These are phyloP conservation scores for Teratosphaeriaceae sp. DNA, from an alignment of 2,329 filamentous ascomycete species.

Conservation along the genomic window DNA sequence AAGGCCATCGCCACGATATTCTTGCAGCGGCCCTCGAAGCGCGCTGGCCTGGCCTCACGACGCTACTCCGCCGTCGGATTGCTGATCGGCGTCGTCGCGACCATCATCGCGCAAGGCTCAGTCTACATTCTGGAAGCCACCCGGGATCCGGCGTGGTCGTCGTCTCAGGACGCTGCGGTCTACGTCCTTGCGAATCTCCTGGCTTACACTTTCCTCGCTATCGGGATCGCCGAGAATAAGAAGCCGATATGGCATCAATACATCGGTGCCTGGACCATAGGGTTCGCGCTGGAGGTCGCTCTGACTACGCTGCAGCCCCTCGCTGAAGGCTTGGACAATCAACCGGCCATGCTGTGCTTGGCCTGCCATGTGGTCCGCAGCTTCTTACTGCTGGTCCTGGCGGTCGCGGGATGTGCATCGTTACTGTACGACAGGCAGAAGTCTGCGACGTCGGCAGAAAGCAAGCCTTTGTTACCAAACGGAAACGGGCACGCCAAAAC, in stretches of 20 bases:
- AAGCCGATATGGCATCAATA: conserved; percentile 26
- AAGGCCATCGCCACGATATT: too few relatives aligned
- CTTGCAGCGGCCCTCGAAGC: conserved; percentile 20
- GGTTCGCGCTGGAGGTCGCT: conserved; percentile 17
- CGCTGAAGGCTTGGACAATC: neutral
- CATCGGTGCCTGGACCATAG: conserved; percentile 20
- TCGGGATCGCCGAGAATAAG: conserved; percentile 19
- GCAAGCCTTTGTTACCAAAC: conserved; percentile 18
- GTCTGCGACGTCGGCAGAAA: conserved; percentile 15
- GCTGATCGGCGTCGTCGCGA: conserved; percentile 12
- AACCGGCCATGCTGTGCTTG: neutral
- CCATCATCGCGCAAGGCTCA: conserved; percentile 15
- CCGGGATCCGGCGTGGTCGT: conserved; percentile 7
- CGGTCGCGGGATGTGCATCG: conserved; percentile 10
- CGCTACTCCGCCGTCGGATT: conserved; percentile 15
- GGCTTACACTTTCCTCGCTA: conserved; percentile 15
- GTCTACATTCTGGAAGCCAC: conserved; percentile 14
- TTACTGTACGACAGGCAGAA: conserved; percentile 13
- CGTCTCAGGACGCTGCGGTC: conserved; percentile 20
- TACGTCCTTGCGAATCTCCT: conserved; percentile 16
- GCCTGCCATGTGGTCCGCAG: conserved; percentile 13
- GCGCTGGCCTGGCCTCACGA: conserved; percentile 8
- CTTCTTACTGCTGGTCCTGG: conserved; percentile 11
- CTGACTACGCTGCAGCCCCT: conserved; percentile 15
- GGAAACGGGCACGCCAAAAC: conserved; percentile 12